These are phyloP conservation scores for Biscutella laevigata DNA, from an alignment of 441 rosid species.

Conservation along the genomic window DNA sequence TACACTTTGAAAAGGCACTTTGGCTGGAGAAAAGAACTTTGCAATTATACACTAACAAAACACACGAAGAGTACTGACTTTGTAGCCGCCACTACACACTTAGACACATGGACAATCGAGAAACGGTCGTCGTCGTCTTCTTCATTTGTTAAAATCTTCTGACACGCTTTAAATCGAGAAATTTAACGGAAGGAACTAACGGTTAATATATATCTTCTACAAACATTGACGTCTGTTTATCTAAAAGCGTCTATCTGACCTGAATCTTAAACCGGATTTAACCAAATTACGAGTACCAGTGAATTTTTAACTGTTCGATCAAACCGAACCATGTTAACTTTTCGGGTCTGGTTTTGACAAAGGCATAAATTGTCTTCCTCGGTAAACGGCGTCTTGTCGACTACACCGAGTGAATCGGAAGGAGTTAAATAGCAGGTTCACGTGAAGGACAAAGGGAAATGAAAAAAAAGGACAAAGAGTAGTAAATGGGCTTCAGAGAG, in stretches of 20 bases:
- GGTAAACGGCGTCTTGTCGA: too few species aligned
- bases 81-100: conserved; percentile 22
- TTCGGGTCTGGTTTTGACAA: too few species aligned
- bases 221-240: neutral
- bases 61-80: too few species aligned
- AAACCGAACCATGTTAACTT: too few species aligned
- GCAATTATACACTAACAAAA: too few species aligned
- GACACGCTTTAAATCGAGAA: conserved; percentile 8
- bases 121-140: conserved; percentile 6
- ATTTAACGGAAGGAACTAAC: conserved; percentile 5
- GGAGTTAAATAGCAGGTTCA: too few species aligned
- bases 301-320: too few species aligned
- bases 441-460: neutral
- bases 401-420: too few species aligned
- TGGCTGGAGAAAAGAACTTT: neutral
- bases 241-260: conserved; percentile 3
- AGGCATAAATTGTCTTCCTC: too few species aligned
- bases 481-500: conserved; percentile 29
- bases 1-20: neutral
- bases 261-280: conserved; percentile 1
- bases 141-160: conserved; percentile 14
- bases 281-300: too few species aligned
- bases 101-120: conserved; percentile 12
- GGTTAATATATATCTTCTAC: neutral
- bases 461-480: conserved; percentile 12